Evolutionary conservation across 441 rosid genomes (phyloP), one percentile per base, ranked within the genome.

Genomic region (Croton laevigatus): DNA sequence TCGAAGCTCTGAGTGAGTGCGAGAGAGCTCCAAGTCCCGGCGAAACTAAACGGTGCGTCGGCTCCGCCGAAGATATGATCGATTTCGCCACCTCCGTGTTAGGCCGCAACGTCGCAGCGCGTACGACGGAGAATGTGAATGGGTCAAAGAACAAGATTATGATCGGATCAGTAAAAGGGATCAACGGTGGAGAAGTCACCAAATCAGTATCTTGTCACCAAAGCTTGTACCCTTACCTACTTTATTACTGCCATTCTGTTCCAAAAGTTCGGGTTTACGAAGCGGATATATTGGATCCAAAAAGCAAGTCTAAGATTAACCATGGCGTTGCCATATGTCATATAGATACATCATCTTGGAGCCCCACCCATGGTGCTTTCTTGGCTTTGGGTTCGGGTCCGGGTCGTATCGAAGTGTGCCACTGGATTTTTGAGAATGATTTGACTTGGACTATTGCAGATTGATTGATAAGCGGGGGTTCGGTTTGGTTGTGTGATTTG

Each of bases 161-260:
- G 91, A 73, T 95, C 37, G 99, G 99, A 3, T 64, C 81, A 37
- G 81, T 95, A 66, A 84, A 73, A 37, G 86, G 92, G 14, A 85
- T 95, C 86, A 84, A 91, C 83, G 93, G 96, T n/a, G 98, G 99
- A 0, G 77, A 75, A 63, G 76, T 86, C 37, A 91, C 98, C n/a
- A 87, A 84, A 71, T 88, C 99, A 0, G 97, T 95, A 0, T 95
- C 99, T 1, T 95, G 99, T 58, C 99, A 95, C 62, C 99, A 95
- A 85, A 91, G 91, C 52, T 46, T 95, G 80, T 95, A 80, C 76
- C 99, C 99, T 59, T 89, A 91, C 44, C 71, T 95, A 62, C 83
- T 93, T 45, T 95, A 92, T 59, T 95, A 95, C 81, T 95, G 99
- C 57, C 99, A 95, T 76, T 91, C 99, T n/a, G 99, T 95, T 10